These are phyloP conservation scores for Beauveria scarabaeidicola DNA, from an alignment of 2,329 filamentous ascomycete genomes.

Conservation along the genomic window DNA sequence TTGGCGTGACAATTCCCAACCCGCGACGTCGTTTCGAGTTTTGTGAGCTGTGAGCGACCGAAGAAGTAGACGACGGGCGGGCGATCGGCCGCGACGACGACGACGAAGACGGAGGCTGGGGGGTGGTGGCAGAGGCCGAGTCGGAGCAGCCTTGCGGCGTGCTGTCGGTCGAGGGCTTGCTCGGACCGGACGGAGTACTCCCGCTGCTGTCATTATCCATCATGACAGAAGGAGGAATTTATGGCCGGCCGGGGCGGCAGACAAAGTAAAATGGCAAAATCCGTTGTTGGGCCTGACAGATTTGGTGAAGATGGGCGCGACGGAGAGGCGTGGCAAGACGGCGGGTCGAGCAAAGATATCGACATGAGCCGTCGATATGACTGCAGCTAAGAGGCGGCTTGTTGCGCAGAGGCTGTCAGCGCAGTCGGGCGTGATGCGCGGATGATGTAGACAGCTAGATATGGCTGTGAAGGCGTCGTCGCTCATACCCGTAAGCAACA, in stretches of 20 bases:
- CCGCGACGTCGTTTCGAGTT: slow-evolving; percentile 46
- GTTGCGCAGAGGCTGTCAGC: background rate
- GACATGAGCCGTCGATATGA: background rate
- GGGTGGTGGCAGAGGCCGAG: slow-evolving; percentile 4
- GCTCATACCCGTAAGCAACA: background rate
- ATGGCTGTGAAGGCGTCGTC: background rate
- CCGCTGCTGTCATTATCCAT: slow-evolving; percentile 27
- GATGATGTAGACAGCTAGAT: background rate
- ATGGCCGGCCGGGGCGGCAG: background rate
- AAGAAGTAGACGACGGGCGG: background rate
- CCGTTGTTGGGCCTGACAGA: background rate
- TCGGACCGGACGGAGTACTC: slow-evolving; percentile 21
- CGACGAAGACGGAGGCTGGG: slow-evolving; percentile 14
- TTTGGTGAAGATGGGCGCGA: background rate
- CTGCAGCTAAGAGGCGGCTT: background rate
- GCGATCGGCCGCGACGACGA: background rate
- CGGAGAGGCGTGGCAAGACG: background rate
- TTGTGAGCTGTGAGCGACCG: slow-evolving; percentile 18
- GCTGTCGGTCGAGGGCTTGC: slow-evolving; percentile 24
- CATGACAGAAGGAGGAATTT: background rate
- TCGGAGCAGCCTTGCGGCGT: slow-evolving; percentile 23
- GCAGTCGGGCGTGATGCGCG: background rate
- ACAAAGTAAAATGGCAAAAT: background rate
- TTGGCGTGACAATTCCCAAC: slow-evolving; percentile 48
- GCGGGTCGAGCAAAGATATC: background rate